A percentile compares a stretch with the other conserved stretches of the same genome.
These are phyloP conservation scores for Fulvia fulva DNA, from an alignment of 2,329 filamentous ascomycete species.

Conservation along the genomic window DNA sequence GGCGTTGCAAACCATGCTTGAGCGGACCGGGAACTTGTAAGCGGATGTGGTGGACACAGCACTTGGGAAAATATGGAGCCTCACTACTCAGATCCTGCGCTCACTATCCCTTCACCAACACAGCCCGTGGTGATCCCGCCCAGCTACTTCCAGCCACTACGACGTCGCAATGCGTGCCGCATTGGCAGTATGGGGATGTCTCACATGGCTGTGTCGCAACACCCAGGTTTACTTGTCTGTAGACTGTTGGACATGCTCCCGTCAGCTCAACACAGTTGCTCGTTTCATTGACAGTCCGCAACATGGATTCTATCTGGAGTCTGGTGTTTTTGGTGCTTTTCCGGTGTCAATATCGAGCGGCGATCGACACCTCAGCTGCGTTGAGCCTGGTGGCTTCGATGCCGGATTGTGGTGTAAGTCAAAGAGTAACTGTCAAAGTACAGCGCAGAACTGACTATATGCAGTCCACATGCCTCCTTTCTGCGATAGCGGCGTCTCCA, in stretches of 20 bases:
- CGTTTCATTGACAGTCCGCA: not conserved
- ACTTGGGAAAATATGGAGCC: not conserved
- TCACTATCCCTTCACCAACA: not conserved
- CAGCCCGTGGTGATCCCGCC: not conserved
- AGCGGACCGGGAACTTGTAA: not conserved
- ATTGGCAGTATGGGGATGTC: not conserved
- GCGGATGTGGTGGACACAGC: not conserved
- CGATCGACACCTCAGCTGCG: not conserved
- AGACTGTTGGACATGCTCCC: not conserved
- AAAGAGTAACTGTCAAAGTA: not conserved
- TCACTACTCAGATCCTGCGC: not conserved
- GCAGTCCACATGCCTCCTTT: constrained; percentile 18
- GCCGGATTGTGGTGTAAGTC: constrained; percentile 11
- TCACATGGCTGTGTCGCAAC: not conserved
- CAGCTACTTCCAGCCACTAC: not conserved
- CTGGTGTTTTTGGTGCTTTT: not conserved
- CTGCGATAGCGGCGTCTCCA: constrained; percentile 14
- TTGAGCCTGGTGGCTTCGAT: constrained; percentile 5
- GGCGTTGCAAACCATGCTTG: not conserved
- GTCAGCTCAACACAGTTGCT: not conserved
- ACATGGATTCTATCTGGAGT: not conserved
- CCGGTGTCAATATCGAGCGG: not conserved
- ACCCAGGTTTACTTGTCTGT: not conserved
- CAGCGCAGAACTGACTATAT: not conserved
- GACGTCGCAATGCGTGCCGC: not conserved